Percentiles rank a stretch among this genome's conserved stretches.
Conservation (phyloP, 805 yeast genomes). For the Cyberlindnera americana region DNA sequence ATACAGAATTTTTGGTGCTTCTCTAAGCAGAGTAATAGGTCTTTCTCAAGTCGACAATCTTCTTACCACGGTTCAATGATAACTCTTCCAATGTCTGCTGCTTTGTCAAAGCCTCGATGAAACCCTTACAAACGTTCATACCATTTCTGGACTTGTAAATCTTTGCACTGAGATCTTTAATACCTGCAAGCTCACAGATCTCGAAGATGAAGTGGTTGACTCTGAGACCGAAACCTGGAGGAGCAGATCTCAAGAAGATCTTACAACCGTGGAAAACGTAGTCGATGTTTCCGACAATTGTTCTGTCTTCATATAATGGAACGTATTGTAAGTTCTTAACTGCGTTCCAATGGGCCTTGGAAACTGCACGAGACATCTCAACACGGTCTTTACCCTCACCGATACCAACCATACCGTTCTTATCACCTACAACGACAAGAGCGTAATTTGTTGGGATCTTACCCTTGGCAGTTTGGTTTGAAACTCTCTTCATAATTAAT, state of each 20-base stretch:
- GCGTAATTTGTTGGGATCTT: slow-evolving; percentile 80
- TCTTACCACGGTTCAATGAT: slow-evolving; percentile 91
- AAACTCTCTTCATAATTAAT: slow-evolving; percentile 71
- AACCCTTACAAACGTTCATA: slow-evolving; percentile 90
- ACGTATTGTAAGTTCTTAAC: slow-evolving; percentile 76
- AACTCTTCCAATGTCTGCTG: slow-evolving; percentile 84
- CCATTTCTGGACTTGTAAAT: slow-evolving; percentile 90
- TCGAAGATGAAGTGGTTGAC: slow-evolving; percentile 89
- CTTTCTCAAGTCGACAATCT: slow-evolving; percentile 87
- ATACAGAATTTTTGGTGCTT: not conserved
- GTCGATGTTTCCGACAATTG: slow-evolving; percentile 80
- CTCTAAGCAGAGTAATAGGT: slow-evolving; percentile 65
- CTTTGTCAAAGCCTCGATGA: slow-evolving; percentile 76
- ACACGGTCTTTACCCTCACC: slow-evolving; percentile 92
- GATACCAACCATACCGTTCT: slow-evolving; percentile 88
- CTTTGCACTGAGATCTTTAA: slow-evolving; percentile 88
- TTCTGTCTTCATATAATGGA: slow-evolving; percentile 88
- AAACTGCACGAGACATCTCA: slow-evolving; percentile 68
- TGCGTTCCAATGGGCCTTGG: slow-evolving; percentile 91
- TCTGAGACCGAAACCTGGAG: slow-evolving; percentile 90
- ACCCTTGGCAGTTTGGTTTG: slow-evolving; percentile 91
- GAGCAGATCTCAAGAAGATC: slow-evolving; percentile 77
- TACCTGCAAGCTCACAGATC: slow-evolving; percentile 90
- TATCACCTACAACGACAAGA: slow-evolving; percentile 87
- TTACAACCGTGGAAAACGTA: slow-evolving; percentile 85